Base-by-base conservation (phyloP, 2,329 filamentous ascomycete genomes). In the Hysterium pulicare region DNA sequence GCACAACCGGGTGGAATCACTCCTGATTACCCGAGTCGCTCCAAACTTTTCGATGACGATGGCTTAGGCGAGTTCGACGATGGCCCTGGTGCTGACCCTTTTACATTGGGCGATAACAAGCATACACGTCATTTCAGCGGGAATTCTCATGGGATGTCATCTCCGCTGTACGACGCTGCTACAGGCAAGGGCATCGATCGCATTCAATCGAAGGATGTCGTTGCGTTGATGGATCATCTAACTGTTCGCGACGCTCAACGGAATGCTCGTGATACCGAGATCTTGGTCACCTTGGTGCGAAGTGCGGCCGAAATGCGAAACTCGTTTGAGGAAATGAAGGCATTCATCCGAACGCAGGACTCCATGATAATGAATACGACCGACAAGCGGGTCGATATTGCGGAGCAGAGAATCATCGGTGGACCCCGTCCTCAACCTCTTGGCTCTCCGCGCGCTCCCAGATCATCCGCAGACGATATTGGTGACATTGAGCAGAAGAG, bases 141-240 rank as follows among this genome's bases (percentile, higher is more conserved):
- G 38, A 85, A 95, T 71, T 96, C 91, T 6, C 89, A 96, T 59
- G 91, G 90, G 34, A 89, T 96, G 79, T 78, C 76, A 3, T 93
- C 90, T 22, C 90, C 91, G 2, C 75, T 97, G 16, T 97, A 95
- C 59, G 93, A 98, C 62, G 83, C 87, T 45, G 80, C 90, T 3
- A 95, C 87, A 1, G 91, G 91, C 40, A 83, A 82, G 48, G 90
- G 90, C 24, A 86, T 95, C 40, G 90, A 97, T 53, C 79, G 85
- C 36, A 97, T 98, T 39, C 86, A 97, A 64, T 95, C 90, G 34
- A 93, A 94, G 70, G 93, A 98, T 60, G 94, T 98, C 56, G 86
- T 98, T 50, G 89, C 91, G 19, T 73, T 98, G 47, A 98, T 98
- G 93, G 91, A 98, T 62, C 93, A 98, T 67, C 83, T 98, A 49